Evolutionary conservation across 305 asterid species (phyloP), one percentile per base, ranked within the genome.

Genomic region (Fraxinus baroniana): DNA sequence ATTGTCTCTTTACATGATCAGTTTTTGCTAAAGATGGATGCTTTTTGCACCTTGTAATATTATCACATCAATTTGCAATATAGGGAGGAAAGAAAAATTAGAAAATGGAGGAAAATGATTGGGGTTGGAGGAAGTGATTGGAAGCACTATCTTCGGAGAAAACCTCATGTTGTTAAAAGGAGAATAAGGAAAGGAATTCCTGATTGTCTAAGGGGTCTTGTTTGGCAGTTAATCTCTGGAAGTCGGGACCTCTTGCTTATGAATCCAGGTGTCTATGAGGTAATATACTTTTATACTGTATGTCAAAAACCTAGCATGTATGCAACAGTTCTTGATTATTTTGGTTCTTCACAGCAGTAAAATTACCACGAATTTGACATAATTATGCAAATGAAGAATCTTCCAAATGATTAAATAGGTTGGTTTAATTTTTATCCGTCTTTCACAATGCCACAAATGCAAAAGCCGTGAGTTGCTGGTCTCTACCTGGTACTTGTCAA

Each of bases 221-320:
- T 93, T 84, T 96, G 99, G 98, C 99, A 96, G 85, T 89, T 96
- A 79, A 90, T 96, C 55, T 96, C 99, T 79, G 99, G 99, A 75
- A 94, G 99, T 83, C 97, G 98, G 73, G 98, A 96, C 89, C 99
- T 96, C 88, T 88, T 96, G 89, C 90, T 96, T 80, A 87, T 93
- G 97, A 96, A 96, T 87, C 97, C 99, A 78, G 99, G 99, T 72
- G 99, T 96, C 52, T 96, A 96, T 84, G 98, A 96, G 99, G 99
- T 96, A 88, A 77, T 22, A 30, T 4, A 17, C 18, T 24, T 13
- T 66, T 79, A 20, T 78, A 77, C 4, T 77, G 75, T 62, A 15
- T 26, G 75, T 62, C 82, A 78, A 49, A 71, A 78, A 66, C 79
- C 39, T 52, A 77, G 33, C 36, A 41, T 35, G 78, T 36, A 7